Conservation (phyloP, 805 yeast genomes). For the Schwanniomyces occidentalis region DNA sequence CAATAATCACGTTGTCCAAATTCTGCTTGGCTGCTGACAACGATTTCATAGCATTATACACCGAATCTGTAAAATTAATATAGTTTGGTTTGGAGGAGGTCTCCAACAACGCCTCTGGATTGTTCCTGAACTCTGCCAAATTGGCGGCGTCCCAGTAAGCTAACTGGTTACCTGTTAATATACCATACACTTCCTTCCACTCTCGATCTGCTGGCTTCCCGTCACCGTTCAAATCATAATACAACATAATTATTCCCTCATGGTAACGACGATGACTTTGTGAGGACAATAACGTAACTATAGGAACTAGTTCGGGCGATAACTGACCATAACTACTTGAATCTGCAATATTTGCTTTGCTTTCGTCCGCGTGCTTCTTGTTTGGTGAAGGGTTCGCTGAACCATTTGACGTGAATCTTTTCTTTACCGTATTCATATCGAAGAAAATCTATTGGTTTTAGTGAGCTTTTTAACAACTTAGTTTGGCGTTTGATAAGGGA, state of each 20-base stretch:
- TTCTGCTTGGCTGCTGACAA: constrained; percentile 66
- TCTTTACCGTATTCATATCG: constrained; percentile 12
- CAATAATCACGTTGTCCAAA: constrained; percentile 76
- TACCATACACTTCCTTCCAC: constrained; percentile 94
- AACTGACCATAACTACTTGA: constrained; percentile 22
- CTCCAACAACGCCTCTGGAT: constrained; percentile 54
- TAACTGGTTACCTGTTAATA: constrained; percentile 83
- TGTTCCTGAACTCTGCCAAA: constrained; percentile 52
- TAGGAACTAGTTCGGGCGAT: constrained; percentile 61
- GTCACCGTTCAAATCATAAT: constrained; percentile 75
- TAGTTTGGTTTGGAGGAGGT: constrained; percentile 79
- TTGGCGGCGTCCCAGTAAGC: constrained; percentile 88
- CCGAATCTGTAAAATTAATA: constrained; percentile 88
- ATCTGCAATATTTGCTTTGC: constrained; percentile 1
- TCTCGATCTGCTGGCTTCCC: constrained; percentile 81
- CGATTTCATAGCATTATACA: constrained; percentile 67
- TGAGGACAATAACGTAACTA: constrained; percentile 70
- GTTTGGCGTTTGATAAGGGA: constrained; percentile 1
- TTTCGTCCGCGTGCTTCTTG: constrained; percentile 5
- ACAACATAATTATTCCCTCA: constrained; percentile 74
- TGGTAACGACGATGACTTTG: constrained; percentile 73
- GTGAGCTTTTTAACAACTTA: neutral
- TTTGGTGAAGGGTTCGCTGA: constrained; percentile 13
- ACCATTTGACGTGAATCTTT: constrained; percentile 23
- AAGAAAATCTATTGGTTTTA: neutral